These are phyloP conservation scores for Nyssa sinensis DNA, from an alignment of 148 eudicot species.

Conservation along the genomic window DNA sequence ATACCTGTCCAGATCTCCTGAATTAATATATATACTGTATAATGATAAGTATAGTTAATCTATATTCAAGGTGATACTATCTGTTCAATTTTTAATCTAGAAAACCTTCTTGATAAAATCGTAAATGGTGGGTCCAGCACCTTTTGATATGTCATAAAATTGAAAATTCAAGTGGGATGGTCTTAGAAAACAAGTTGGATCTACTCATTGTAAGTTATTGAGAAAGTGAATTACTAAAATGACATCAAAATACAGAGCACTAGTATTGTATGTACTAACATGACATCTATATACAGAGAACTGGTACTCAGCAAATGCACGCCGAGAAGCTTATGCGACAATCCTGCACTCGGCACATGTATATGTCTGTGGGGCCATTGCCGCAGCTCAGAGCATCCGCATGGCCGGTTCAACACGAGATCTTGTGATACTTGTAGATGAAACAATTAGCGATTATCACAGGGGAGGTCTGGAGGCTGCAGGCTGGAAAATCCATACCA, in stretches of 20 bases:
- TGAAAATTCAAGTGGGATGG: not conserved
- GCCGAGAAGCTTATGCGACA: slow-evolving; percentile 92
- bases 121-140: not conserved
- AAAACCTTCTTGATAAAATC: not conserved
- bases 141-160: not conserved
- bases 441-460: slow-evolving; percentile 67
- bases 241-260: slow-evolving; percentile 40
- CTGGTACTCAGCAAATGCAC: slow-evolving; percentile 54
- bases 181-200: not conserved
- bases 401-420: slow-evolving; percentile 90
- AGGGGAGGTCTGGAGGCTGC: slow-evolving; percentile 77
- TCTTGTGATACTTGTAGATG: slow-evolving; percentile 87
- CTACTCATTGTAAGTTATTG: not conserved
- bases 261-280: slow-evolving; percentile 30
- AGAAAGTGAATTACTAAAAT: not conserved
- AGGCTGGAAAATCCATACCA: slow-evolving; percentile 81
- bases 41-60: too few species aligned
- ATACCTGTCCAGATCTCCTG: not conserved
- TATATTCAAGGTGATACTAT: not conserved
- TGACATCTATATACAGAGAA: slow-evolving; percentile 39
- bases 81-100: not conserved
- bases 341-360: slow-evolving; percentile 88
- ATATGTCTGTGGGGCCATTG: slow-evolving; percentile 94
- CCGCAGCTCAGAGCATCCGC: slow-evolving; percentile 92
- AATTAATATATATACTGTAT: too few species aligned